phyloP scores from a whole-genome alignment of 768 basidiomycete genomes.

The Steccherinum ochraceum region DNA sequence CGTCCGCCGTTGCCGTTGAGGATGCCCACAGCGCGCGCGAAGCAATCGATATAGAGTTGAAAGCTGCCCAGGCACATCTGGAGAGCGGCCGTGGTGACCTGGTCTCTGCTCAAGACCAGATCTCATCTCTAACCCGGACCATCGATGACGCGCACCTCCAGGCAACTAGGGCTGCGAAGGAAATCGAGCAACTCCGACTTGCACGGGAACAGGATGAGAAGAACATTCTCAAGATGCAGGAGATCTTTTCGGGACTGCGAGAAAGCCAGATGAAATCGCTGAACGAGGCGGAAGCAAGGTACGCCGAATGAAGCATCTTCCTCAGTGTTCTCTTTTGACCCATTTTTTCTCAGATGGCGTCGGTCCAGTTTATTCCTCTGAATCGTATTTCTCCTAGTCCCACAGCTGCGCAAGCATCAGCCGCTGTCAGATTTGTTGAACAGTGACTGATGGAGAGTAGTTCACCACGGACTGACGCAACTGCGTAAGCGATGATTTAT shows the following conservation, averaged over 20 bases:
- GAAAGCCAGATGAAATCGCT: slow-evolving; percentile 29
- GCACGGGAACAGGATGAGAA: slow-evolving; percentile 30
- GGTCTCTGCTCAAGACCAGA: slow-evolving; percentile 13
- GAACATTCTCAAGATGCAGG: slow-evolving; percentile 29
- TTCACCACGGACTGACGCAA: too few relatives aligned
- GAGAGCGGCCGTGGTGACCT: slow-evolving; percentile 2
- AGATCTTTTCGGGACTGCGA: slow-evolving; percentile 24
- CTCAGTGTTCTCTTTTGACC: neutral
- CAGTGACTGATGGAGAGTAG: too few relatives aligned
- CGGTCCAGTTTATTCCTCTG: neutral
- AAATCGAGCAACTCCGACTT: slow-evolving; percentile 23
- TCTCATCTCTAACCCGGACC: slow-evolving; percentile 15
- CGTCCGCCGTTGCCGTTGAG: neutral
- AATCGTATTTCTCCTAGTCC: neutral
- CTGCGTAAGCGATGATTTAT: too few relatives aligned
- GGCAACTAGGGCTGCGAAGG: slow-evolving; percentile 25
- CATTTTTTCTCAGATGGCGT: neutral
- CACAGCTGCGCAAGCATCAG: neutral
- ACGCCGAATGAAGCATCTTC: slow-evolving; percentile 6
- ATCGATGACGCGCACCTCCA: slow-evolving; percentile 13
- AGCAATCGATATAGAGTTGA: slow-evolving; percentile 11
- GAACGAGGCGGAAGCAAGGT: slow-evolving; percentile 33
- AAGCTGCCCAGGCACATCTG: slow-evolving; percentile 6
- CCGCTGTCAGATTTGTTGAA: neutral
- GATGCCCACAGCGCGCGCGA: slow-evolving; percentile 3